phyloP scores from a whole-genome alignment of 148 eudicot species.

The Chenopodium quinoa region DNA sequence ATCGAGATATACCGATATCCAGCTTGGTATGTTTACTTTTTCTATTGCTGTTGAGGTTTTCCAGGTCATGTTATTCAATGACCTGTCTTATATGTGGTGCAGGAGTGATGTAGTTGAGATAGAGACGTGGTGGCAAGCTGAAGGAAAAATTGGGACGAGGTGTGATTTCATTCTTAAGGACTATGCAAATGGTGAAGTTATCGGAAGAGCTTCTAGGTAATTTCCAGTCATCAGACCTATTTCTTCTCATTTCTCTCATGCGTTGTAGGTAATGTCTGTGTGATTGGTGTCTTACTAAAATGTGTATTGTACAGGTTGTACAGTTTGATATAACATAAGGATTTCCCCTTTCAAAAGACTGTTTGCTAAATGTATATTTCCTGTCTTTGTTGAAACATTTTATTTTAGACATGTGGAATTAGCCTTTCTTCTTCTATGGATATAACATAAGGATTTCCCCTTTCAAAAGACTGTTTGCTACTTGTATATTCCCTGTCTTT shows the following conservation, averaged over 20 bases:
- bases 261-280: neutral
- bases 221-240: constrained; percentile 1
- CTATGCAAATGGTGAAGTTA: constrained; percentile 73
- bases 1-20: constrained; percentile 91
- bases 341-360: neutral
- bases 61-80: constrained; percentile 8
- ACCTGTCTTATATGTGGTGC: constrained; percentile 18
- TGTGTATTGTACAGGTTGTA: neutral
- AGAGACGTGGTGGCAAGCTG: constrained; percentile 98
- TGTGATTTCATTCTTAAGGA: constrained; percentile 92
- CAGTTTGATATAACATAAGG: neutral
- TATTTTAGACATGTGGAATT: no score
- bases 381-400: neutral
- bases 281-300: neutral
- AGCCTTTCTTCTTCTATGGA: neutral
- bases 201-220: constrained; percentile 92
- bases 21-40: constrained; percentile 52
- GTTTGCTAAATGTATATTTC: neutral
- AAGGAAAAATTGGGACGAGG: constrained; percentile 79
- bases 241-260: neutral
- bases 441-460: neutral
- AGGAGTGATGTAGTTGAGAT: constrained; percentile 97
- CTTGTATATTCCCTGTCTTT: neutral
- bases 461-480: neutral
- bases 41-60: neutral